Base-by-base conservation (phyloP, 768 basidiomycete genomes). In the Suillus occidentalis region DNA sequence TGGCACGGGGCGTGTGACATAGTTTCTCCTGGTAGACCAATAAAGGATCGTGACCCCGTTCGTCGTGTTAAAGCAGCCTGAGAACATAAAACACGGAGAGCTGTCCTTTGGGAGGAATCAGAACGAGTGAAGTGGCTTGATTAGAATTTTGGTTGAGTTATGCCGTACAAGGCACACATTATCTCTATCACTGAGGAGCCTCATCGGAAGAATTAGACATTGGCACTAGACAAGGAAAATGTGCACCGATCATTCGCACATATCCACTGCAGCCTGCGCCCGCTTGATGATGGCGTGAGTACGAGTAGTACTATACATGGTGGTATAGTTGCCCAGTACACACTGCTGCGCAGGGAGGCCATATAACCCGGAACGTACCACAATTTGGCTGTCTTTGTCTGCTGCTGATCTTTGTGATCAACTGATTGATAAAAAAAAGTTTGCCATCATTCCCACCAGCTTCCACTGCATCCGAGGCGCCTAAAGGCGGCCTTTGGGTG, bases 81-180 rank as follows among this genome's bases (percentile, higher is more conserved):
- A 31, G 50, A 28, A 18, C 16, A 4, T 18, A 16, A 31, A 31
- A 52, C 28, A 28, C 18, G 3, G 28, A 18, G 28, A 16, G 31
- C 6, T 20, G 65, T 89, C 86, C 64, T 73, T 76, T 75, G 80
- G 61, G 81, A 86, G 64, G 1, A 93, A 80, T 0, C 52, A 20
- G 28, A 25, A 1, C 3, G 90, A 73, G 90, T 4, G 83, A 82
- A 73, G 88, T 2, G 91, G 90, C 68, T 70, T 18, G 91, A 92
- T 60, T 90, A 85, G 34, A 7, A 55, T 34, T 55, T 20, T n/a
- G 12, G 31, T 34, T 34, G 34, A 55, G 28, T 5, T 20, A 31
- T 31, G 14, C 50, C 50, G 50, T 28, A 50, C 14, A 49, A 8
- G 16, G 50, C 16, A 14, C 1, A 28, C 0, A 4, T 31, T 18